Evolutionary conservation across 23 red algal genomes (phyloP).

Genomic region (Cyanidium caldarium): DNA sequence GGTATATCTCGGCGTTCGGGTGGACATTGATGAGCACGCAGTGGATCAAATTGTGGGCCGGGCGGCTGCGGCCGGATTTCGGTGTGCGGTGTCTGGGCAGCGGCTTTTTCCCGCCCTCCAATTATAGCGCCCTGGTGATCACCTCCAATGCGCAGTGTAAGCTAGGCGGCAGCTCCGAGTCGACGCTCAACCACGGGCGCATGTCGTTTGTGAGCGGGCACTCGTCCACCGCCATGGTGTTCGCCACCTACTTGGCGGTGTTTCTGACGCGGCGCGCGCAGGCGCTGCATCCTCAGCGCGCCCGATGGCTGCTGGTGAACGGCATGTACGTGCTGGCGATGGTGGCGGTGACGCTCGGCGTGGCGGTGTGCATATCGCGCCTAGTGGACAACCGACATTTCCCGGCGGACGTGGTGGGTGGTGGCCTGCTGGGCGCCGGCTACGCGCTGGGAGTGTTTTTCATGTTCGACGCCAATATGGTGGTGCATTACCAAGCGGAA

Average conservation of each 20-base stretch:
- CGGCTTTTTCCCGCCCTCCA: neutral
- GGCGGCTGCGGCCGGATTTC: neutral
- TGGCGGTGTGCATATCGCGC: neutral
- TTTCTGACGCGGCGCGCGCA: neutral
- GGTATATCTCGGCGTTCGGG: neutral
- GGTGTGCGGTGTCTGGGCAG: neutral
- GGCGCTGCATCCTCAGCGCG: neutral
- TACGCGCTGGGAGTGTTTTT: slow-evolving; percentile 9
- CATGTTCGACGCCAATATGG: neutral
- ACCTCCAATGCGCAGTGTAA: neutral
- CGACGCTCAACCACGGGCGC: neutral
- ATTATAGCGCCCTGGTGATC: neutral
- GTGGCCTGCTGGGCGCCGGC: slow-evolving; percentile 1
- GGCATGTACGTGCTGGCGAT: neutral
- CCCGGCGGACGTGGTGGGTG: slow-evolving; percentile 17
- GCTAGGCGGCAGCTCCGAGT: neutral
- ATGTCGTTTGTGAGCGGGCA: slow-evolving; percentile 24
- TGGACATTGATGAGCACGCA: neutral
- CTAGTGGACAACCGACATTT: slow-evolving; percentile 20
- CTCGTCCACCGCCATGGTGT: slow-evolving; percentile 11
- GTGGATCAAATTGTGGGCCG: neutral
- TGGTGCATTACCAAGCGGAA: no score
- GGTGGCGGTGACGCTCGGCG: neutral
- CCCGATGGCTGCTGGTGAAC: neutral
- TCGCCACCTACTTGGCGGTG: slow-evolving; percentile 8